Conservation (phyloP, 805 yeast genomes). For the Metschnikowia reukaufii region DNA sequence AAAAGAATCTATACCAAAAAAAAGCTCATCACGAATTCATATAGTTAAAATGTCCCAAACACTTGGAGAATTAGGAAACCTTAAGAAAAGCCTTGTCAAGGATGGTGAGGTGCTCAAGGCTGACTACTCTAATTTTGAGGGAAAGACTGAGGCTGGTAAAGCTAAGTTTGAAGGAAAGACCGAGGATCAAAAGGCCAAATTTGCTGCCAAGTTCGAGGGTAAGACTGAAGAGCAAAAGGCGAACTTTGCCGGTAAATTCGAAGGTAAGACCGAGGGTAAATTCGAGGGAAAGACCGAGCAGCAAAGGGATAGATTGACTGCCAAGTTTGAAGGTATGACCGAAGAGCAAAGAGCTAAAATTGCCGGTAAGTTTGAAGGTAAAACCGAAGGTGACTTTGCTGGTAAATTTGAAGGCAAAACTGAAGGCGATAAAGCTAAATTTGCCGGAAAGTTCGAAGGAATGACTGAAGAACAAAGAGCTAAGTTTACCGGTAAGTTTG, state of each 20-base stretch:
- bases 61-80: slow-evolving; percentile 21
- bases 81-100: neutral
- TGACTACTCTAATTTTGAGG: slow-evolving; percentile 2
- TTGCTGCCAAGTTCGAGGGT: slow-evolving; percentile 9
- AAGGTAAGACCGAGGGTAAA: slow-evolving; percentile 12
- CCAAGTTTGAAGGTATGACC: slow-evolving; percentile 11
- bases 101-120: neutral
- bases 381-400: slow-evolving; percentile 1
- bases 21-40: too few species aligned
- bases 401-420: slow-evolving; percentile 12
- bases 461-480: slow-evolving; percentile 15
- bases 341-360: too few species aligned
- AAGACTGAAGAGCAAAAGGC: slow-evolving; percentile 13
- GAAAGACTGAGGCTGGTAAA: slow-evolving; percentile 7
- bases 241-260: slow-evolving; percentile 16
- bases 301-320: neutral
- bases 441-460: slow-evolving; percentile 16
- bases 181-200: slow-evolving; percentile 8
- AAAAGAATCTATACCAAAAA: too few species aligned
- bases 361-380: slow-evolving; percentile 10
- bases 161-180: slow-evolving; percentile 2
- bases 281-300: slow-evolving; percentile 9
- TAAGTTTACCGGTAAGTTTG: slow-evolving; percentile 12
- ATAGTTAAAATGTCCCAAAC: slow-evolving; percentile 15
- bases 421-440: slow-evolving; percentile 11